Evolutionary conservation across 73 alveolate species (phyloP).

Genomic region (Halteria grandinella): DNA sequence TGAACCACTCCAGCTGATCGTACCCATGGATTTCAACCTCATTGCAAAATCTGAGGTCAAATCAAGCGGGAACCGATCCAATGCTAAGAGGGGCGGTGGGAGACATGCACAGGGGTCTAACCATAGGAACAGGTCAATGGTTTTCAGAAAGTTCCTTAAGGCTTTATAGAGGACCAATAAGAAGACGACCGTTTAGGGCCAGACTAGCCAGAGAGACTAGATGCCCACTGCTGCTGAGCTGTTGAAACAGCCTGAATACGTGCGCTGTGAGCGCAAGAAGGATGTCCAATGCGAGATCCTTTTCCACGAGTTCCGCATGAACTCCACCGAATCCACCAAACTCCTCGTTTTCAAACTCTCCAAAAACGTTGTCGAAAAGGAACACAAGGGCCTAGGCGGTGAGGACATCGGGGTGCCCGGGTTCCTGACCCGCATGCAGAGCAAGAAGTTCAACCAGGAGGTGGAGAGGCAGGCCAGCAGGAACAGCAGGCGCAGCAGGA

Average conservation of each 20-base stretch:
- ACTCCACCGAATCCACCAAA: constrained; percentile 8
- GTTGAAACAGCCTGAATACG: constrained; percentile 31
- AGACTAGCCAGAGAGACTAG: constrained; percentile 12
- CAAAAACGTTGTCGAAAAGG: no score
- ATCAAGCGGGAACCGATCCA: constrained; percentile 2
- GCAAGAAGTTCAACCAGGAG: no score
- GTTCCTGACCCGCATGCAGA: no score
- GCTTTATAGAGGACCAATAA: constrained; percentile 13
- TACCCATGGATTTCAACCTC: constrained; percentile 44
- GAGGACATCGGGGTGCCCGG: no score
- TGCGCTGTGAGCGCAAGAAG: constrained; percentile 37
- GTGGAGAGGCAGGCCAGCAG: no score
- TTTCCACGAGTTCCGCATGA: constrained; percentile 10
- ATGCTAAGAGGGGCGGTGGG: not conserved
- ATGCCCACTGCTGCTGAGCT: constrained; percentile 35
- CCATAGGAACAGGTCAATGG: constrained; percentile 22
- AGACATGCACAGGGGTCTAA: not conserved
- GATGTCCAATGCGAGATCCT: constrained; percentile 46
- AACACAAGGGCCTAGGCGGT: no score
- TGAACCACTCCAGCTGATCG: constrained; percentile 19
- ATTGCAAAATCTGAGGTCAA: constrained; percentile 43
- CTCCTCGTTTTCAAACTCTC: constrained; percentile 34
- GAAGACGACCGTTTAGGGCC: no score
- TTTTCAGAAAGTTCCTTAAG: constrained; percentile 35
- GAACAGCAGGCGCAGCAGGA: no score